Conservation (phyloP, 1,284 basidiomycete genomes). For the Ceratobasidium sp. region DNA sequence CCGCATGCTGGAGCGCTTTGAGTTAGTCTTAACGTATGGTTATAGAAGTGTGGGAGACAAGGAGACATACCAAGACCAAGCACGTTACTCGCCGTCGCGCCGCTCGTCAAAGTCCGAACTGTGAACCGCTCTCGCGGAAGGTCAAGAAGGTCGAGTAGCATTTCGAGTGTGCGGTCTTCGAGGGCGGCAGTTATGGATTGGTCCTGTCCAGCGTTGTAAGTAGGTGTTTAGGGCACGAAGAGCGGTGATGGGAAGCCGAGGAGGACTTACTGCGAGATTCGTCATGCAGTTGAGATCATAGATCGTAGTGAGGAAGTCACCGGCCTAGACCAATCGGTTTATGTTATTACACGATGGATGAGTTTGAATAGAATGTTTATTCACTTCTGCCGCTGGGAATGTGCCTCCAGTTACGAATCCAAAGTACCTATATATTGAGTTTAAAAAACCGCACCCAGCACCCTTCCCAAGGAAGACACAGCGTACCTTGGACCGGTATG, state of each 20-base stretch:
- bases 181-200: conserved; percentile 59
- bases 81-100: conserved; percentile 64
- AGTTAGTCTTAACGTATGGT: background rate
- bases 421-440: conserved; percentile 58
- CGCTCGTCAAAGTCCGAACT: conserved; percentile 63
- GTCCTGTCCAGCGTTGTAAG: conserved; percentile 49
- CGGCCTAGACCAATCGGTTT: conserved; percentile 43
- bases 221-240: background rate
- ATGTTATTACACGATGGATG: background rate
- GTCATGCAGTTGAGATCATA: conserved; percentile 58
- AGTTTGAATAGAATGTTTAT: background rate
- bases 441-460: background rate
- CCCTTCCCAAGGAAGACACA: background rate
- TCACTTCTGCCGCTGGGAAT: conserved; percentile 59
- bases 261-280: conserved; percentile 13
- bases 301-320: conserved; percentile 52
- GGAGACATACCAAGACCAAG: conserved; percentile 59
- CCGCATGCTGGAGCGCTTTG: conserved; percentile 54
- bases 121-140: conserved; percentile 56
- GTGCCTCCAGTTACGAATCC: conserved; percentile 64
- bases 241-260: background rate
- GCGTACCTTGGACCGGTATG: conserved; percentile 56
- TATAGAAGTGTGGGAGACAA: background rate
- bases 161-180: conserved; percentile 59
- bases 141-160: conserved; percentile 60